A percentile compares a stretch with the other conserved stretches of the same genome.
These are phyloP conservation scores for Phytophthora agathidicida DNA, from an alignment of 352 stramenopile species.

Conservation along the genomic window DNA sequence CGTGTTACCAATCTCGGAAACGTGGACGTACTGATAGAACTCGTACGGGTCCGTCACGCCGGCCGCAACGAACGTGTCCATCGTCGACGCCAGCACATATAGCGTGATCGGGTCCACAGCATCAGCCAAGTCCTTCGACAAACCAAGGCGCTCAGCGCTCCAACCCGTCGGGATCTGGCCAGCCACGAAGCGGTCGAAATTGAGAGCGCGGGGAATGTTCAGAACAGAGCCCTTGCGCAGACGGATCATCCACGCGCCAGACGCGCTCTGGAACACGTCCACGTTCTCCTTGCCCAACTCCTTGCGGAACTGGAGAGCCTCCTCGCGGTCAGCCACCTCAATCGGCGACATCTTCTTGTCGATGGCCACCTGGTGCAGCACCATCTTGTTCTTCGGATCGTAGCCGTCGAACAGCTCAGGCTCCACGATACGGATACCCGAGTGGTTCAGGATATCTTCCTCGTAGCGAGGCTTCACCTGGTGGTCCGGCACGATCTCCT, in stretches of 20 bases:
- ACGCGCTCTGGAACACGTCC: too few species aligned
- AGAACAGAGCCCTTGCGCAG: constrained; percentile 76
- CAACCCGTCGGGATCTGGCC: constrained; percentile 90
- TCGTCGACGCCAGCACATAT: constrained; percentile 75
- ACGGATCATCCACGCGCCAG: constrained; percentile 77
- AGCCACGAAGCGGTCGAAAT: constrained; percentile 87
- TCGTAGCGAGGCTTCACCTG: constrained; percentile 83
- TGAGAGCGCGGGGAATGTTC: constrained; percentile 79
- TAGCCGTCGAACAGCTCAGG: constrained; percentile 85
- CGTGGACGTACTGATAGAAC: constrained; percentile 92
- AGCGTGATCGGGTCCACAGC: constrained; percentile 83
- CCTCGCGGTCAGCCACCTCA: constrained; percentile 74
- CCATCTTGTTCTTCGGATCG: constrained; percentile 81
- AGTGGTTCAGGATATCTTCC: constrained; percentile 68
- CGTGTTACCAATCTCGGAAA: constrained; percentile 88
- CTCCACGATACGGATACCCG: constrained; percentile 81
- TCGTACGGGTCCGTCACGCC: constrained; percentile 91
- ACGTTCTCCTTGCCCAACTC: too few species aligned
- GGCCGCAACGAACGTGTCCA: constrained; percentile 80
- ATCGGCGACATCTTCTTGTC: constrained; percentile 85
- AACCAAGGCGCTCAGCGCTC: constrained; percentile 79
- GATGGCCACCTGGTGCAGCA: constrained; percentile 82
- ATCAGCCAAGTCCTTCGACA: constrained; percentile 84
- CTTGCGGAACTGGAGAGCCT: too few species aligned
- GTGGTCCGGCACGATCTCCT: too few species aligned